A percentile compares a stretch with the other conserved stretches of the same genome.
These are phyloP conservation scores for Adansonia madagascariensis DNA, from an alignment of 441 rosid genomes.

Conservation along the genomic window DNA sequence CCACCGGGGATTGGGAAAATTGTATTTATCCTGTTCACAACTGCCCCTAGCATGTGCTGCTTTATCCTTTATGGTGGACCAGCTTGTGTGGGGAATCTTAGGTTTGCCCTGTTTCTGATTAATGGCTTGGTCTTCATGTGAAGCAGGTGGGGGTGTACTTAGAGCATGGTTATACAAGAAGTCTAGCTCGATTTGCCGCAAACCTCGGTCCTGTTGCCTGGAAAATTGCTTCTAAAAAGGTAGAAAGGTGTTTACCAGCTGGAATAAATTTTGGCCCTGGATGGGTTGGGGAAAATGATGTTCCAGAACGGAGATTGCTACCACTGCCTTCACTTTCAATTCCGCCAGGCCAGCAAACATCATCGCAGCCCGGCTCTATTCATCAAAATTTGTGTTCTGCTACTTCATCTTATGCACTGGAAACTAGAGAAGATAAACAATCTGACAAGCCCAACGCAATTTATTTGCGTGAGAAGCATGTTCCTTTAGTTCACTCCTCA, in stretches of 20 bases:
- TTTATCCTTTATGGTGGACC: conserved; percentile 21
- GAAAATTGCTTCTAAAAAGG: conserved; percentile 61
- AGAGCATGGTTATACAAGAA: conserved; percentile 73
- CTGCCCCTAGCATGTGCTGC: conserved; percentile 11
- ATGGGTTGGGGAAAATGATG: conserved; percentile 77
- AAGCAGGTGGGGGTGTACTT: conserved; percentile 68
- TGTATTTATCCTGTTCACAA: conserved; percentile 20
- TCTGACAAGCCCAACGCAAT: conserved; percentile 26
- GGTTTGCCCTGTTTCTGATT: conserved; percentile 9
- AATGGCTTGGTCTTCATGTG: conserved; percentile 18
- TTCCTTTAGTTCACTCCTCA: conserved; percentile 26
- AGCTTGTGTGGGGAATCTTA: conserved; percentile 2
- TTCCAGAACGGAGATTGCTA: conserved; percentile 37
- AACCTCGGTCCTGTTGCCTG: conserved; percentile 69
- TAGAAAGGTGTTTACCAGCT: conserved; percentile 52
- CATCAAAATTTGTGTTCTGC: conserved; percentile 29
- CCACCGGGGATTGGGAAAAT: not conserved
- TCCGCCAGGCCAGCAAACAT: conserved; percentile 30
- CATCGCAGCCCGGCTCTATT: conserved; percentile 26
- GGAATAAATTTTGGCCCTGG: conserved; percentile 72
- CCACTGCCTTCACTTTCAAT: conserved; percentile 20
- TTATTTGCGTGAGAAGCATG: conserved; percentile 31
- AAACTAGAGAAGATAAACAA: conserved; percentile 27
- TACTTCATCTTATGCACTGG: conserved; percentile 10
- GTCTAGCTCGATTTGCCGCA: conserved; percentile 80